Base-by-base conservation (phyloP, 1,284 basidiomycete genomes). In the Vanrija sp. region DNA sequence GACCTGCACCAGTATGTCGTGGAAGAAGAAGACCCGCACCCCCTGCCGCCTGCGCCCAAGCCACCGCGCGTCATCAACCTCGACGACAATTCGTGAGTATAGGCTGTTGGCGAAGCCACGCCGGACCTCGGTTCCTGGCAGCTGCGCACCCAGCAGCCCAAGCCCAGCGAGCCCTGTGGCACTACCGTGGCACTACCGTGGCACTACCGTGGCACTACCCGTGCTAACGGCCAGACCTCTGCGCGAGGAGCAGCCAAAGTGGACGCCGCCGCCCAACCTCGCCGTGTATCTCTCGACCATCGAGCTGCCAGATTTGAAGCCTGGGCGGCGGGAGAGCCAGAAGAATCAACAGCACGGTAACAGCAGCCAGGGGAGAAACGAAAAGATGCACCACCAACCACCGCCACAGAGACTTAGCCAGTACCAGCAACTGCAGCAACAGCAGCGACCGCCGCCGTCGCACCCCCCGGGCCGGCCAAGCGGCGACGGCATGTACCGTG, bases 1-100 rank as follows among this genome's bases (percentile, higher is more conserved):
- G 71, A 74, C 49, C 57, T 77, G 28, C 64, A 71, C 38, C 72
- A 75, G 55, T 77, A 77, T 54, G 69, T 77, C 14, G 51, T 71
- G 3, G 75, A 77, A 48, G 69, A 73, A 48, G 57, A 64, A 12
- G 38, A 38, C 21, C 48, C 58, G 42, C 34, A 34, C 34, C 34
- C 34, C 34, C 34, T 34, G 10, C 34, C 34, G 1, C 55, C 58
- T 14, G 46, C 29, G 10, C 45, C 34, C 14, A 43, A 46, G 21
- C 67, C 65, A 6, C 68, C 70, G 5, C 65, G 63, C 28, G 66
- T 73, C 12, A 77, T 77, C 59, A 69, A 73, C 10, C 62, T 77
- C 38, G 68, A 77, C 55, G 71, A 73, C 46, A 53, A 53, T 6
- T 19, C 44, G 51, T 55, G 50, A 52, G 51, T 58, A 7, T 3